Evolutionary conservation across 2,329 filamentous ascomycete genomes (phyloP).

Genomic region (Septoria linicola): DNA sequence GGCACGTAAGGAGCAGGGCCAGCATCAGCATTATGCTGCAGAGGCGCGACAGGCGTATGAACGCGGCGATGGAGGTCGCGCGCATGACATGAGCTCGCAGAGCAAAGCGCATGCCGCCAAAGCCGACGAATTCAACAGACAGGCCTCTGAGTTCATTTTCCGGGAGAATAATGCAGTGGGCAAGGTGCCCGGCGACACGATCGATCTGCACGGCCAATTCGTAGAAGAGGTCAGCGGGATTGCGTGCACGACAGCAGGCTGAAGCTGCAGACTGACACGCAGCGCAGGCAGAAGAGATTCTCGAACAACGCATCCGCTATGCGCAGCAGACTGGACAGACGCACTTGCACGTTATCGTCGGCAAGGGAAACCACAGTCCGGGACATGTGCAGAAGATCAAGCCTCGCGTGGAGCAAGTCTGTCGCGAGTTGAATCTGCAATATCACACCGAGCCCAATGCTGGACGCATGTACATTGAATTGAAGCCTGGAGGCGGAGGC

Average conservation of each 20-base stretch:
- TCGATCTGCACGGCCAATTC: conserved; percentile 92
- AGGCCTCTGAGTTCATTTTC: conserved; percentile 93
- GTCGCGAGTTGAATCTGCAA: conserved; percentile 75
- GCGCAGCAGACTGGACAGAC: conserved; percentile 71
- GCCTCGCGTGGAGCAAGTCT: conserved; percentile 85
- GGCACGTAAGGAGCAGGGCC: conserved; percentile 75
- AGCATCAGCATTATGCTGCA: conserved; percentile 66
- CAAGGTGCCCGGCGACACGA: conserved; percentile 73
- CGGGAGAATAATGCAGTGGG: conserved; percentile 84
- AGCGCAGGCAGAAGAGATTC: conserved; percentile 87
- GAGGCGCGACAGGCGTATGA: conserved; percentile 79
- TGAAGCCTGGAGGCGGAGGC: conserved; percentile 64
- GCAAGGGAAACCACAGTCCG: conserved; percentile 84
- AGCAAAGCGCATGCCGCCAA: conserved; percentile 79
- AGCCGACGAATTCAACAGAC: conserved; percentile 86
- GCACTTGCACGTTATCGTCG: conserved; percentile 92
- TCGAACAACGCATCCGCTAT: conserved; percentile 79
- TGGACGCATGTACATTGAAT: conserved; percentile 83
- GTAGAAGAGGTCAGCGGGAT: too few species aligned
- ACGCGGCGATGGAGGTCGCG: conserved; percentile 75
- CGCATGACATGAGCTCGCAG: conserved; percentile 79
- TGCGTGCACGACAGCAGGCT: too few species aligned
- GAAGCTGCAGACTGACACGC: too few species aligned
- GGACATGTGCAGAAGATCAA: conserved; percentile 90
- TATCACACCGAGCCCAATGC: conserved; percentile 86